Conservation (phyloP, 2,329 filamentous ascomycete genomes). For the Cladosporium sphaerospermum region DNA sequence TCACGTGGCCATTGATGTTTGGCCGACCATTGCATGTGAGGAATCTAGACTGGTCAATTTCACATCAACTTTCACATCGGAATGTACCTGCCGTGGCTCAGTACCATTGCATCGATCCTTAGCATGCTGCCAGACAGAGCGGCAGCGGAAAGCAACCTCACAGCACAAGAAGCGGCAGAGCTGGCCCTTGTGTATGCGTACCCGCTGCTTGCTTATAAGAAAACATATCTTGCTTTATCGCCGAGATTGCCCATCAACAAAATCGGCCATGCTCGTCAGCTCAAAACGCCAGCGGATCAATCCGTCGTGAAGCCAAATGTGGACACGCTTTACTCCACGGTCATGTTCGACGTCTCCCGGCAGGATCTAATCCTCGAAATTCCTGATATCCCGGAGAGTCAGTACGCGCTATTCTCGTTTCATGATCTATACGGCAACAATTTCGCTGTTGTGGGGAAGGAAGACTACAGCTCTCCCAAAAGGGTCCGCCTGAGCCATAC, state of each 20-base stretch:
- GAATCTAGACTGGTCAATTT: no score
- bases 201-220: slow-evolving; percentile 18
- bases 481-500: slow-evolving; percentile 5
- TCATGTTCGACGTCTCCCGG: slow-evolving; percentile 18
- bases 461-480: neutral
- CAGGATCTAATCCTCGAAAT: slow-evolving; percentile 16
- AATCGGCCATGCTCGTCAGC: slow-evolving; percentile 11
- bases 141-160: neutral
- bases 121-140: no score
- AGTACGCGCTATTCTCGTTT: slow-evolving; percentile 15
- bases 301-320: slow-evolving; percentile 21
- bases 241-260: slow-evolving; percentile 12
- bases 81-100: no score
- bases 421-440: slow-evolving; percentile 18
- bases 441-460: slow-evolving; percentile 14
- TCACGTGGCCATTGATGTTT: no score
- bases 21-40: no score
- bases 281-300: slow-evolving; percentile 8
- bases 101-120: no score
- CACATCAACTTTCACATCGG: no score
- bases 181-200: slow-evolving; percentile 21
- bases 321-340: slow-evolving; percentile 21
- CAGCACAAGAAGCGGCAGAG: slow-evolving; percentile 16
- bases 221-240: neutral
- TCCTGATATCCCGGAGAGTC: slow-evolving; percentile 12